Conservation (phyloP, 352 stramenopile species). For the Phytophthora nicotianae region DNA sequence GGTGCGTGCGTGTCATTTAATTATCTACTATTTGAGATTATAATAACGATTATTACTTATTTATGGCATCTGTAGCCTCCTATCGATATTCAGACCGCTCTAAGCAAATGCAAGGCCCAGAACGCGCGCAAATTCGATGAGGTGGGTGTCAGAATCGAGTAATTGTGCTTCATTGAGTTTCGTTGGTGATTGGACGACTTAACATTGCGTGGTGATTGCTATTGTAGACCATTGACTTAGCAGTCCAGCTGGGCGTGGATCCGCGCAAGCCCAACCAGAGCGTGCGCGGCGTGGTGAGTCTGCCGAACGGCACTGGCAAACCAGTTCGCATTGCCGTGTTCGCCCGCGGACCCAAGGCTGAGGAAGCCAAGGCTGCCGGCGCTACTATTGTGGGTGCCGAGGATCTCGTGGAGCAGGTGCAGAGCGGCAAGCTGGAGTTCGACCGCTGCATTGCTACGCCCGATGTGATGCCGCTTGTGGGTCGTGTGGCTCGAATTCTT, state of each 20-base stretch:
- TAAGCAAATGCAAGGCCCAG: conserved; percentile 62
- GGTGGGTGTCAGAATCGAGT: conserved; percentile 33
- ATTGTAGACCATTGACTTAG: conserved; percentile 80
- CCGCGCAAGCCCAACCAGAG: conserved; percentile 90
- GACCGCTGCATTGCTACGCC: conserved; percentile 93
- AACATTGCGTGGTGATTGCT: conserved; percentile 11
- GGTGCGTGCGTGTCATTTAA: conserved; percentile 37
- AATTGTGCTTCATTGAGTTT: background rate
- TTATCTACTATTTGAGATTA: conserved; percentile 10
- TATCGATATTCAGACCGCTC: conserved; percentile 62
- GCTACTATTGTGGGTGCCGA: conserved; percentile 91
- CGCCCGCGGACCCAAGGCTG: conserved; percentile 85
- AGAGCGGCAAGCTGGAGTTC: conserved; percentile 91
- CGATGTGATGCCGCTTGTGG: conserved; percentile 94
- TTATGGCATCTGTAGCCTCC: conserved; percentile 38
- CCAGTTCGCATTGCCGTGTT: conserved; percentile 91
- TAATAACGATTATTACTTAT: conserved; percentile 4
- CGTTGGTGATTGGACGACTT: background rate
- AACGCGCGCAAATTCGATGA: conserved; percentile 86
- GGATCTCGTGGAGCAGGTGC: conserved; percentile 89
- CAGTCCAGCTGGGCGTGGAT: conserved; percentile 85
- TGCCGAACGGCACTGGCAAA: conserved; percentile 90
- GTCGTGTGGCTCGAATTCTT: conserved; percentile 92
- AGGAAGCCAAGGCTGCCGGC: conserved; percentile 89
- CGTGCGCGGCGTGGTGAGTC: conserved; percentile 82